Conservation (phyloP, 305 asterid genomes). For the Ilex paraguariensis region DNA sequence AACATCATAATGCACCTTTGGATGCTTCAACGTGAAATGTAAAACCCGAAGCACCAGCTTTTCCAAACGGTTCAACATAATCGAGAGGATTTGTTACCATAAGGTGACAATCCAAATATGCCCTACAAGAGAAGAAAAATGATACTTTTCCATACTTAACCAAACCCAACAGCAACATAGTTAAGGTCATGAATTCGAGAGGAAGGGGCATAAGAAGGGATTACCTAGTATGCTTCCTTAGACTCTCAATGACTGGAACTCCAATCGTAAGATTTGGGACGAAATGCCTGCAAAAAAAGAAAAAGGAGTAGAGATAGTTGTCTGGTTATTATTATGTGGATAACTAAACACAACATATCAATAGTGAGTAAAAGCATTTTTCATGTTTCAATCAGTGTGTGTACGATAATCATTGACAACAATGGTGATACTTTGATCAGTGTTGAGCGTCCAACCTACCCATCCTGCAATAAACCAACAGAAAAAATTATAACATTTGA, state of each 20-base stretch:
- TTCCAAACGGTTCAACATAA: conserved; percentile 72
- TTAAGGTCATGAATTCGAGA: background rate
- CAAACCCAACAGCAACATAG: background rate
- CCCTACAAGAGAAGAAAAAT: conserved; percentile 38
- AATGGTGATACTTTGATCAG: conserved; percentile 3
- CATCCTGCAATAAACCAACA: conserved; percentile 64
- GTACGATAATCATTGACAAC: conserved; percentile 14
- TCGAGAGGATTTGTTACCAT: conserved; percentile 97
- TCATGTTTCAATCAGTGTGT: conserved; percentile 6
- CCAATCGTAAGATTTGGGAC: conserved; percentile 90
- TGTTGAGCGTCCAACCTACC: conserved; percentile 53
- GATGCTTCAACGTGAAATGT: conserved; percentile 88
- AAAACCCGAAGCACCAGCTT: conserved; percentile 99
- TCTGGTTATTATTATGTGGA: background rate
- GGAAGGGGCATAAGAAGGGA: conserved; percentile 3
- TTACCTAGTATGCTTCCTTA: conserved; percentile 81
- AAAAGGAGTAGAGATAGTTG: conserved; percentile 4
- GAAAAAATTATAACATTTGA: conserved; percentile 3
- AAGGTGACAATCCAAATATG: conserved; percentile 92
- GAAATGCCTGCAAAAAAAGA: conserved; percentile 52
- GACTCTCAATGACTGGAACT: conserved; percentile 79
- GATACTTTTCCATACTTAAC: background rate
- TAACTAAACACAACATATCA: background rate
- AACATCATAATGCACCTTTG: conserved; percentile 37
- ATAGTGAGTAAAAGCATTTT: background rate